Evolutionary conservation across 2,329 filamentous ascomycete genomes (phyloP).

Genomic region (Paraphoma sp.): DNA sequence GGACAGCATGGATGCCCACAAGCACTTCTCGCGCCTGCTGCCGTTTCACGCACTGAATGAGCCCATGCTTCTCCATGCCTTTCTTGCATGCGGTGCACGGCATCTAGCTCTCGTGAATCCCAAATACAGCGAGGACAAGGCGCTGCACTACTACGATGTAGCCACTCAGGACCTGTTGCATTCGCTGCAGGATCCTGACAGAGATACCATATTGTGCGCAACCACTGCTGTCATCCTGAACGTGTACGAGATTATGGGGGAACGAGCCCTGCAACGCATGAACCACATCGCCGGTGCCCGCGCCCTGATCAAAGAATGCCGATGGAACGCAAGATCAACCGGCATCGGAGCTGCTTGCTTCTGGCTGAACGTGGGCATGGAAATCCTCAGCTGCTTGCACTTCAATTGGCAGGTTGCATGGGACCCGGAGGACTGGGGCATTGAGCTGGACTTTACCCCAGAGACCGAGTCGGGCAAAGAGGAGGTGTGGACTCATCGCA

Average conservation of each 20-base stretch:
- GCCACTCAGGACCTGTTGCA: constrained; percentile 80
- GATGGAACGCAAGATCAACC: constrained; percentile 80
- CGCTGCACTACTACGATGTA: constrained; percentile 82
- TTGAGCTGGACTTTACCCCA: constrained; percentile 75
- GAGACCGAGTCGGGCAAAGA: constrained; percentile 69
- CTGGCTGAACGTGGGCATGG: constrained; percentile 91
- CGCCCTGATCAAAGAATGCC: constrained; percentile 86
- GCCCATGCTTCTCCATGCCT: constrained; percentile 87
- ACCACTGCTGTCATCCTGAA: constrained; percentile 88
- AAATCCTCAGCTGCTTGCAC: constrained; percentile 85
- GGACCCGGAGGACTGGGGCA: constrained; percentile 89
- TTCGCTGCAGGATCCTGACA: constrained; percentile 81
- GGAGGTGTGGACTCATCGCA: constrained; percentile 86
- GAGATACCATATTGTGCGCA: constrained; percentile 83
- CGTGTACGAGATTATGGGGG: constrained; percentile 92
- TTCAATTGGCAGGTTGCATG: constrained; percentile 88
- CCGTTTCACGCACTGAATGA: constrained; percentile 83
- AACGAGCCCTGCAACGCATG: constrained; percentile 79
- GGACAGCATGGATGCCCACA: constrained; percentile 85
- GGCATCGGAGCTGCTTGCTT: constrained; percentile 89
- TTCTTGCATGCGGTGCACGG: constrained; percentile 85
- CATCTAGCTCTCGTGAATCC: constrained; percentile 77
- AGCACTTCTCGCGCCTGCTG: constrained; percentile 85
- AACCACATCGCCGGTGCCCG: constrained; percentile 86
- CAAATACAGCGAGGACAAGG: constrained; percentile 76